Evolutionary conservation across 2,329 filamentous ascomycete species (phyloP), one percentile per base, ranked within the genome.

Genomic region (Aspergillus glaucus): DNA sequence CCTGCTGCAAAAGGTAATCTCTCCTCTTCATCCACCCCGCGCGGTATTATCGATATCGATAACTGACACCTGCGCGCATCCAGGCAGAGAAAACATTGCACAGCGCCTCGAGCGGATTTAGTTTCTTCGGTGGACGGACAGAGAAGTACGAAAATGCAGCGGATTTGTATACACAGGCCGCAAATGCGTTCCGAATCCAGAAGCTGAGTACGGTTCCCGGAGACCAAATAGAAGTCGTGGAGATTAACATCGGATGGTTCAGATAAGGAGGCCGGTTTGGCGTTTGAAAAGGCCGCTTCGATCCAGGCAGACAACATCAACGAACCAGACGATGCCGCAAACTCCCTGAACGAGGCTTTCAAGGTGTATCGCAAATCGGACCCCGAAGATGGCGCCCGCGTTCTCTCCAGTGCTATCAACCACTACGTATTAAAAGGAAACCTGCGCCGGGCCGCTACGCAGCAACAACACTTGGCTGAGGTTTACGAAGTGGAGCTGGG

Each of bases 81-180:
- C 67, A 96, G 91, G 93, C 93, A 74, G 88, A 96, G 65, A 95
- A 93, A 76, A 79, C 84, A 46, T 80, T 87, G 22, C 74, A 84
- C 60, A 77, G 85, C 58, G 91, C 92, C 37, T 77, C 81, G 17
- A 77, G 86, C 24, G 91, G 91, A 61, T 96, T 95, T 74, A 88
- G 84, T 68, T 84, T 95, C 72, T 96, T 98, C 61, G 88, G 90
- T 40, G 88, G 88, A 42, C 81, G 84, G 50, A 80, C 87, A 62
- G 90, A 95, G 55, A 97, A 96, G 71, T 91, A 88, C 65, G 87
- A 94, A 73, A 83, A 85, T 72, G 92, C 92, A 12, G 88, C 87
- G 55, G 90, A 96, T 58, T 76, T 93, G 55, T 97, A 90, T 66
- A 84, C 81, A 52, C 84, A 95, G 69, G 92, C 92, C 37, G 93